Base-by-base conservation (phyloP, 306 rosid genomes). In the Acacia acuminata region DNA sequence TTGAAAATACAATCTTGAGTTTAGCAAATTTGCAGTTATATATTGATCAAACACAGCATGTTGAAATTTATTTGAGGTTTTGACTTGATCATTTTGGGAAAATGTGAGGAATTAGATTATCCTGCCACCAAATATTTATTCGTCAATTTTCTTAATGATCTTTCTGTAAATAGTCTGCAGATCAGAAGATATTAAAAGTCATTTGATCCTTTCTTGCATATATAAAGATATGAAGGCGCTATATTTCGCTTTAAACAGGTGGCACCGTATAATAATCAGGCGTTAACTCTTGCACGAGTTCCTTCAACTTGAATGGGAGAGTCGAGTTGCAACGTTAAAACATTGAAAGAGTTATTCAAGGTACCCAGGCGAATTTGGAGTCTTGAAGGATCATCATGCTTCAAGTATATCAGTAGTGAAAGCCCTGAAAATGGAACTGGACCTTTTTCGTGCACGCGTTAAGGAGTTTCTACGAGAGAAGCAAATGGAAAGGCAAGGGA, bases 201-300 rank as follows among this genome's bases (percentile, higher is more conserved):
- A 75, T 80, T 80, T 34, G 6, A 30, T 45, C 78, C 56, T 55
- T 75, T 79, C 45, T 30, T 30, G 32, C 2, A 30, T 30, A 30
- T 30, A 30, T 30, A 30, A 30, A 30, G 32, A 30, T 30, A 85
- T 68, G 80, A 27, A 5, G 36, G 50, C 48, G 51, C 45, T 53
- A n/a, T 53, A n/a, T 83, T 83, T 83, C 85, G 75, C 42, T 77
- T 55, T 58, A 77, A 81, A 40, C 87, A 91, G 97, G 88, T 76
- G 34, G 83, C 84, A 30, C 89, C 27, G 27, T 87, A 61, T 86
- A 81, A 34, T 85, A 86, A 85, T 56, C 84, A 64, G 79, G 88
- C 81, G 17, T 79, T 14, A 58, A 81, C 87, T 50, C 88, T 90
- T 50, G n/a, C n/a, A 38, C 86, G 19, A 87, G 86, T 65, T 86